Percentiles rank a stretch among this genome's conserved stretches.
phyloP scores from a whole-genome alignment of 2,329 filamentous ascomycete genomes.

The Helminthosporium solani region DNA sequence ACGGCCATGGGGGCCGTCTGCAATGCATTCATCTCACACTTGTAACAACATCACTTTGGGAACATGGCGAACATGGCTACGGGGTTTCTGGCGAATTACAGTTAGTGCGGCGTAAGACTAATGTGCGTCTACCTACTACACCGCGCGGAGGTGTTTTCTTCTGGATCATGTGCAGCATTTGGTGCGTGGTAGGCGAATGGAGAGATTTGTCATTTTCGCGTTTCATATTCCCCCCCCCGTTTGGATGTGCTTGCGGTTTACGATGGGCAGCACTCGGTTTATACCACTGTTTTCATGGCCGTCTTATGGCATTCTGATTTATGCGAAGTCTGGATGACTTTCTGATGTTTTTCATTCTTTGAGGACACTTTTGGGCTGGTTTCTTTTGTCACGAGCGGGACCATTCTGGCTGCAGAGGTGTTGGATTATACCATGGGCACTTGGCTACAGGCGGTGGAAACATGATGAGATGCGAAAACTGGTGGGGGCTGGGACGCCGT shows the following conservation, averaged over 20 bases:
- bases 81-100: constrained; percentile 40
- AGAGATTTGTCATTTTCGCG: constrained; percentile 1
- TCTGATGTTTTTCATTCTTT: constrained; percentile 29
- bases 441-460: not conserved
- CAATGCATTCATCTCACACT: constrained; percentile 24
- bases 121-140: constrained; percentile 39
- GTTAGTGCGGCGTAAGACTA: constrained; percentile 27
- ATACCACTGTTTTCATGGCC: constrained; percentile 23
- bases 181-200: constrained; percentile 5
- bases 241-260: not conserved
- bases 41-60: constrained; percentile 36
- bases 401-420: not conserved
- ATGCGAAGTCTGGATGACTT: constrained; percentile 9
- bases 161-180: constrained; percentile 23
- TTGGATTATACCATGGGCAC: not conserved
- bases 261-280: constrained; percentile 18
- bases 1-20: constrained; percentile 11
- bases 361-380: not conserved
- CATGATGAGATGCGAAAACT: not conserved
- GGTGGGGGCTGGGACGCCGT: too few species aligned
- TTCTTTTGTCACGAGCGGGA: constrained; percentile 25
- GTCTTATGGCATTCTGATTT: constrained; percentile 15
- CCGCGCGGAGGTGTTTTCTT: constrained; percentile 22
- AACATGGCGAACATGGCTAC: constrained; percentile 28
- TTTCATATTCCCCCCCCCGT: not conserved